These are phyloP conservation scores for Microcos paniculata DNA, from an alignment of 345 rosid genomes.

Conservation along the genomic window DNA sequence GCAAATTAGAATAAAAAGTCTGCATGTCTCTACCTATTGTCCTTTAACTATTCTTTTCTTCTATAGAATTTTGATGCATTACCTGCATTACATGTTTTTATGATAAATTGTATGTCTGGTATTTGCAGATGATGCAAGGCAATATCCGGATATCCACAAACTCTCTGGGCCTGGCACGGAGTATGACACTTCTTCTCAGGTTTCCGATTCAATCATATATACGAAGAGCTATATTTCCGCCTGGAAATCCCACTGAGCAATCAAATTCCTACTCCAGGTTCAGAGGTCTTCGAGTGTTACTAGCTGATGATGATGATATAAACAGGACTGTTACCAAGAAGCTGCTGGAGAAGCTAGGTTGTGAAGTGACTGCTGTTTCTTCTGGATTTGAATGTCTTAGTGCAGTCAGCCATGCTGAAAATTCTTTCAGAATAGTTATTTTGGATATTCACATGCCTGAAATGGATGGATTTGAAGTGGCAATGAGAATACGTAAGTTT, in stretches of 20 bases:
- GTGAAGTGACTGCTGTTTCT: slow-evolving; percentile 78
- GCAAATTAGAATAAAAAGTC: background rate
- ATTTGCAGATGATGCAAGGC: slow-evolving; percentile 94
- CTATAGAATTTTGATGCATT: background rate
- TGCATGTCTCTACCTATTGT: background rate
- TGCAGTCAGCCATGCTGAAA: slow-evolving; percentile 53
- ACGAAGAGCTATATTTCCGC: slow-evolving; percentile 39
- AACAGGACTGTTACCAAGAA: slow-evolving; percentile 78
- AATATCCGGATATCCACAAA: slow-evolving; percentile 71
- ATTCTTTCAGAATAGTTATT: slow-evolving; percentile 56
- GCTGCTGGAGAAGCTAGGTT: slow-evolving; percentile 83
- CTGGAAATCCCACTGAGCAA: slow-evolving; percentile 44
- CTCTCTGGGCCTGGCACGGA: slow-evolving; percentile 60
- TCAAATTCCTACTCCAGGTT: slow-evolving; percentile 54
- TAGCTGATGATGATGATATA: slow-evolving; percentile 73
- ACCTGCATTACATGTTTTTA: slow-evolving; percentile 7
- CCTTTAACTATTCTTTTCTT: background rate
- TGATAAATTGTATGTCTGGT: background rate
- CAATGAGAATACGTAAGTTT: slow-evolving; percentile 78
- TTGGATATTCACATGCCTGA: slow-evolving; percentile 92
- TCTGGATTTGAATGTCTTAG: slow-evolving; percentile 87
- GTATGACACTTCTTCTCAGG: slow-evolving; percentile 70
- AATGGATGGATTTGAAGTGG: slow-evolving; percentile 94
- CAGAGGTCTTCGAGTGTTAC: slow-evolving; percentile 60
- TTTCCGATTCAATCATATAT: slow-evolving; percentile 54